Base-by-base conservation (phyloP, 106 monocot genomes). In the Agapanthus africanus region DNA sequence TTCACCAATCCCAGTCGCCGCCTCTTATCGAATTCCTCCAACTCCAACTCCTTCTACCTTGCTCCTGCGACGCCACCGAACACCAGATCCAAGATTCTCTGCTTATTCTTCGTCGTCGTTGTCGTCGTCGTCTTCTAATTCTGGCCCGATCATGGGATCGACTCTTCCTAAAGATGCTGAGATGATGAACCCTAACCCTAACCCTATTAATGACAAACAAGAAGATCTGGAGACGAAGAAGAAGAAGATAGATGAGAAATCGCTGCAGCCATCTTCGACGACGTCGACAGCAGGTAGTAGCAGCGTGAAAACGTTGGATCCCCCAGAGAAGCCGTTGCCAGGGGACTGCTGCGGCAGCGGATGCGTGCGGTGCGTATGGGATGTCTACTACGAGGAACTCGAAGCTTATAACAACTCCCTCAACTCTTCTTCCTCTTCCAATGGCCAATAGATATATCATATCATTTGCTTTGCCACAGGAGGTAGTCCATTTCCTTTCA, bases 291-390 rank as follows among this genome's bases (percentile, higher is more conserved):
- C n/a, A n/a, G n/a, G n/a, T n/a, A n/a, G 19, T 47, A 13, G 19
- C 13, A 47, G 6, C 19, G 19, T 32, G 22, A 63, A 63, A 37
- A 3, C 38, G 1, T 37, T 38, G 36, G 63, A 77, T 28, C 85
- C 83, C 52, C 94, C 91, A 37, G 94, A 95, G 80, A 85, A 85
- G 85, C 94, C 91, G 21, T 59, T 87, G 21, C 83, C 88, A 0
- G 91, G 88, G 16, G 91, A 95, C 69, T 95, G 94, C 83, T 91
- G 88, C 82, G 94, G 94, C 34, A 90, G 87, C 71, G 93, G 93
- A 2, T 95, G 91, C 79, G 82, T 91, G 34, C 76, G 88, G 3
- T 91, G 91, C 85, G 83, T 95, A 28, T 95, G 94, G 91, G 91
- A 95, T 59, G 38, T 88, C 13, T 91, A 95, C 37, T 95, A 85